Conservation (phyloP, 2,329 filamentous ascomycete species). For the Fusarium tjaetaba region DNA sequence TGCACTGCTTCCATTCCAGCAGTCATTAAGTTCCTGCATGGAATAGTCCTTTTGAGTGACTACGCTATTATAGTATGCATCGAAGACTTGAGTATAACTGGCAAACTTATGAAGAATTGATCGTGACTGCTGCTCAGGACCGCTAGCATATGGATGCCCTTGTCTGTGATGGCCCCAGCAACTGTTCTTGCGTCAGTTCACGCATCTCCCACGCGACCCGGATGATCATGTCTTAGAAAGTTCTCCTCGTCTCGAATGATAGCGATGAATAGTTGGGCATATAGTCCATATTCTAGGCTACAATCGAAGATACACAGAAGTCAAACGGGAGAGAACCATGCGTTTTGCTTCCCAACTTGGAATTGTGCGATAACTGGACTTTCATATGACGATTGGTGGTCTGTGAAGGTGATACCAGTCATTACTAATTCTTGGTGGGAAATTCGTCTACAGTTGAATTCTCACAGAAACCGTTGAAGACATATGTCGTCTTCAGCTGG, state of each 20-base stretch:
- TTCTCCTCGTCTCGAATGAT: not conserved
- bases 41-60: not conserved
- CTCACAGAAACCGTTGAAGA: not conserved
- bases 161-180: not conserved
- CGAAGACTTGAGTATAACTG: not conserved
- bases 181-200: not conserved
- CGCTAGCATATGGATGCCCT: not conserved
- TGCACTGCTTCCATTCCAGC: not conserved
- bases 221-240: not conserved
- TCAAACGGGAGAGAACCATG: not conserved
- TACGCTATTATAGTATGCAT: not conserved
- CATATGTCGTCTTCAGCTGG: not conserved
- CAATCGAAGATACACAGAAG: too few relatives aligned
- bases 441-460: not conserved
- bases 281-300: not conserved
- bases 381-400: too few relatives aligned
- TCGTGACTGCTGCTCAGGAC: not conserved
- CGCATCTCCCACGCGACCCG: not conserved
- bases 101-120: not conserved
- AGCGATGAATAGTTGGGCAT: not conserved
- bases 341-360: fast-evolving
- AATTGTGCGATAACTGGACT: not conserved
- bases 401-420: not conserved
- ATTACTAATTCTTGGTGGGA: not conserved
- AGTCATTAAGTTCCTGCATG: not conserved